phyloP scores from a whole-genome alignment of 2,329 filamentous ascomycete species.

The Ophiostoma ips region DNA sequence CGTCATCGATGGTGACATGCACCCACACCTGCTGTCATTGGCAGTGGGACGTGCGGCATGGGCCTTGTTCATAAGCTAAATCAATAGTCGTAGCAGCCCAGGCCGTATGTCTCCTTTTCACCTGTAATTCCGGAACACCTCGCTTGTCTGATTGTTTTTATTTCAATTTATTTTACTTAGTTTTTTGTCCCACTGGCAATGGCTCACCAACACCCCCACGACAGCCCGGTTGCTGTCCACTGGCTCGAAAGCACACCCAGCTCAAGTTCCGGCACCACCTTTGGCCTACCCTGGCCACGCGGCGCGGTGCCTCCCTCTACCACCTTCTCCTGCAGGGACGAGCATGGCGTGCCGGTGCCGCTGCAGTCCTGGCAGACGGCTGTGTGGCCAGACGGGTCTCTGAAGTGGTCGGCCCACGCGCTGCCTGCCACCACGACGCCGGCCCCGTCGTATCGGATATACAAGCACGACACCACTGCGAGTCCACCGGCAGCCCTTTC shows the following conservation, averaged over 20 bases:
- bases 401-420: not conserved
- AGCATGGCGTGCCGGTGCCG: not conserved
- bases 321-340: not conserved
- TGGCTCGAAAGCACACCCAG: not conserved
- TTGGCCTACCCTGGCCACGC: not conserved
- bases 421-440: not conserved
- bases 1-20: not conserved
- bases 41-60: not conserved
- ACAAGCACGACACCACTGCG: not conserved
- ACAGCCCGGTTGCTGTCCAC: not conserved
- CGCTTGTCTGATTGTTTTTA: not conserved
- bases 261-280: not conserved
- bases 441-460: not conserved
- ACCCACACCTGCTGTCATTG: not conserved
- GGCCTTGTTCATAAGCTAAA: not conserved
- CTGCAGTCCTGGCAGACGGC: not conserved
- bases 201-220: not conserved
- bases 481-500: too few species aligned
- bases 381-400: not conserved
- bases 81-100: too few species aligned
- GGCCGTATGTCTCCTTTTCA: not conserved
- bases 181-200: not conserved
- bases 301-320: not conserved
- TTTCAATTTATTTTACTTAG: too few species aligned
- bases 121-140: not conserved